These are phyloP conservation scores for Globisporangium okanoganense DNA, from an alignment of 352 stramenopile genomes.

Conservation along the genomic window DNA sequence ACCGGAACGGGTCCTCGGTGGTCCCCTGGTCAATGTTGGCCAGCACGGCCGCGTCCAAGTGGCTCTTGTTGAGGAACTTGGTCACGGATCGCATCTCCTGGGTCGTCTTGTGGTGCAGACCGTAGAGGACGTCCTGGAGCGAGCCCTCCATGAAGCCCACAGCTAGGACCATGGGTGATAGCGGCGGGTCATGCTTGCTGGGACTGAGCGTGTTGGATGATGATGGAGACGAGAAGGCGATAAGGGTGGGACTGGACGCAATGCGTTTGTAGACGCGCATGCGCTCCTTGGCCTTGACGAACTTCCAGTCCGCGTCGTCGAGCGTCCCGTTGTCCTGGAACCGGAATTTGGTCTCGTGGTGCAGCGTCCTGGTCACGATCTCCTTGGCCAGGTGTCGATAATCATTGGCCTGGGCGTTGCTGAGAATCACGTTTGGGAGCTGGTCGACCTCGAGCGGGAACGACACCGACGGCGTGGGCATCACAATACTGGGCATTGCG, in stretches of 20 bases:
- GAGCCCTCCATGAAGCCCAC: slow-evolving; percentile 29
- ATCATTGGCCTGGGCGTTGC: slow-evolving; percentile 22
- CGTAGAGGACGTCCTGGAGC: slow-evolving; percentile 48
- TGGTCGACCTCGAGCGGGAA: slow-evolving; percentile 16
- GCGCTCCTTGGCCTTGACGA: slow-evolving; percentile 28
- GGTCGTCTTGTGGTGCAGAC: slow-evolving; percentile 41
- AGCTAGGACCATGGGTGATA: slow-evolving; percentile 38
- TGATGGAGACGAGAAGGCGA: not conserved
- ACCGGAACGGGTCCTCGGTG: slow-evolving; percentile 36
- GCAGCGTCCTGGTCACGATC: slow-evolving; percentile 41
- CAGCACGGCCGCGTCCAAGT: slow-evolving; percentile 39
- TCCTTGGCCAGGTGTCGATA: slow-evolving; percentile 32
- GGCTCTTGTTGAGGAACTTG: slow-evolving; percentile 30
- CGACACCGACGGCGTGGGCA: not conserved
- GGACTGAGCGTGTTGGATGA: not conserved
- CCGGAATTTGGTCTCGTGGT: slow-evolving; percentile 35
- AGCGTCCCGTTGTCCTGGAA: slow-evolving; percentile 14
- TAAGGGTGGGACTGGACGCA: not conserved
- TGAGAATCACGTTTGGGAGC: slow-evolving; percentile 22
- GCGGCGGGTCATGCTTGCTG: slow-evolving; percentile 1
- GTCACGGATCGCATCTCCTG: slow-evolving; percentile 40
- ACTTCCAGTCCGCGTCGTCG: slow-evolving; percentile 28
- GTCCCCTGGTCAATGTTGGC: slow-evolving; percentile 33
- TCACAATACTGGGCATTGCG: not conserved
- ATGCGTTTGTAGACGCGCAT: slow-evolving; percentile 36